Conservation (phyloP, 2,329 filamentous ascomycete species). For the Eurotiales sp. region DNA sequence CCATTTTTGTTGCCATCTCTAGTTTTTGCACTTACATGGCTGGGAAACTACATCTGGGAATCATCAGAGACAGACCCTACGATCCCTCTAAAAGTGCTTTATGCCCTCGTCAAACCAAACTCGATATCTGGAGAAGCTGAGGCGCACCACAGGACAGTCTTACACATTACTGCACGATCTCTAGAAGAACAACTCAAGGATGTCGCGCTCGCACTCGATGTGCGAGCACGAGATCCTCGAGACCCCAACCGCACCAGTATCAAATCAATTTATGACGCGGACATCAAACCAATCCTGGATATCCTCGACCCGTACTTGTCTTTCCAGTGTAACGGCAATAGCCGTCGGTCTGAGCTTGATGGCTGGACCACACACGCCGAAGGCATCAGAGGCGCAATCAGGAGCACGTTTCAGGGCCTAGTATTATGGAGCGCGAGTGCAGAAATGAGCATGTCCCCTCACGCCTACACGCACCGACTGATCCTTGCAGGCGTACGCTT, state of each 20-base stretch:
- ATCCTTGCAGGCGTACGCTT: conserved; percentile 42
- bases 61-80: conserved; percentile 45
- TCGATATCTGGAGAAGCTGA: conserved; percentile 58
- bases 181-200: conserved; percentile 52
- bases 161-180: conserved; percentile 52
- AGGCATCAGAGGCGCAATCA: conserved; percentile 47
- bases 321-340: conserved; percentile 48
- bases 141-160: conserved; percentile 58
- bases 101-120: conserved; percentile 54
- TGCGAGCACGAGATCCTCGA: conserved; percentile 46
- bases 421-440: conserved; percentile 51
- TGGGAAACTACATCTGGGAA: conserved; percentile 55
- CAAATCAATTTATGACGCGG: conserved; percentile 18
- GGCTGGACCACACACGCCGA: conserved; percentile 48
- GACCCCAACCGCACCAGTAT: conserved; percentile 21
- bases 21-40: conserved; percentile 57
- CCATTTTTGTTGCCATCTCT: conserved; percentile 62
- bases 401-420: conserved; percentile 50
- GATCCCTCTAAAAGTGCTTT: conserved; percentile 53
- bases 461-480: conserved; percentile 54
- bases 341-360: conserved; percentile 48
- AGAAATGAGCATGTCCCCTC: conserved; percentile 51
- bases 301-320: conserved; percentile 49
- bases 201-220: conserved; percentile 7
- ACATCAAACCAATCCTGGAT: conserved; percentile 52